Base-by-base conservation (phyloP, 768 basidiomycete species). In the Naematelia aurantialba region DNA sequence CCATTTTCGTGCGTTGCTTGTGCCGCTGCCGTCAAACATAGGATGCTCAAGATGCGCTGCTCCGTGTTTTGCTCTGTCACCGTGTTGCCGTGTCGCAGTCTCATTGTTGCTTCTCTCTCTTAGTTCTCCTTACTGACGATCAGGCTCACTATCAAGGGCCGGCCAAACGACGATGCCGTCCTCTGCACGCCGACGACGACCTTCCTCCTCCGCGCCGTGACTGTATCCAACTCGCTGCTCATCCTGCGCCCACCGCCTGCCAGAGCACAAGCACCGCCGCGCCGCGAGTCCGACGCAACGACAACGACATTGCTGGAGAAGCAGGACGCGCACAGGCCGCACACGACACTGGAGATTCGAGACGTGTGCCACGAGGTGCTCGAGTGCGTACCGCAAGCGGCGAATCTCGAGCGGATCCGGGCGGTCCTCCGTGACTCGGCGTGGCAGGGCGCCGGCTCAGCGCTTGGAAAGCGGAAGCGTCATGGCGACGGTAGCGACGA, bases 171-270 rank as follows among this genome's bases (percentile, higher is more conserved):
- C 66, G 88, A 93, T 67, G 94, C 93, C 0, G 91, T 96, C 0
- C 79, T 94, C 8, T 97, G 94, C 75, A 94, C 92, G 0, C 66
- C 80, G 0, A 81, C 86, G 58, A 85, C 83, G 72, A 98, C 94
- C 0, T 99, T 87, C 72, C 71, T 83, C 1, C 79, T 98, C 25
- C 86, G 93, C 56, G 88, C 91, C 0, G 86, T 98, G n/a, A 82
- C 82, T 8, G 80, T 96, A 48, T 96, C 92, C 17, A 98, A 98
- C 76, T 87, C 91, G 0, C 78, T 93, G 30, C 80, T 92, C 12
- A 83, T 97, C 45, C 81, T 88, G 60, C 65, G 65, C 21, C 25
- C 60, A 4, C 69, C 68, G 11, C 14, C 56, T 17, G 11, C 56
- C 52, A 24, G 44, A 55, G 22, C 14, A 3, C 17, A 29, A 12